A percentile compares a stretch with the other conserved stretches of the same genome.
Conservation (phyloP, 345 rosid species). For the Brassica nigra region DNA sequence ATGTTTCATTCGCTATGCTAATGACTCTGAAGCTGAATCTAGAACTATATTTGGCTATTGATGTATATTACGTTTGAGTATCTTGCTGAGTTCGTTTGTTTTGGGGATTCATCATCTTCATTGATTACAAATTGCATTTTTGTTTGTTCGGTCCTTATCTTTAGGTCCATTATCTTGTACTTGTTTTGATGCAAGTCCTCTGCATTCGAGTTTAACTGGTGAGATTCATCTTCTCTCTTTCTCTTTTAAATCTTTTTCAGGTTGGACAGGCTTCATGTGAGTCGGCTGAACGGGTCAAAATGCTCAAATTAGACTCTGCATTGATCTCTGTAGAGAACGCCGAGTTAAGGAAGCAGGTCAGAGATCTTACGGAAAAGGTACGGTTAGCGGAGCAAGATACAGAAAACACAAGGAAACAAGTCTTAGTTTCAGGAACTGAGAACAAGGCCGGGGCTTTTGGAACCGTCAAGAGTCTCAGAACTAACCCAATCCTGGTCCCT, state of each 20-base stretch:
- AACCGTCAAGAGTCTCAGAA: conserved; percentile 73
- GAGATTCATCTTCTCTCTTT: background rate
- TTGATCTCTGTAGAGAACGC: conserved; percentile 59
- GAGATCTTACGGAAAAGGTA: conserved; percentile 60
- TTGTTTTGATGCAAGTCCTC: background rate
- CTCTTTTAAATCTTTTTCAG: conserved; percentile 38
- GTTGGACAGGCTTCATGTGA: conserved; percentile 58
- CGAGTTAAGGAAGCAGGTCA: conserved; percentile 59
- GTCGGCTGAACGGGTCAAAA: conserved; percentile 55
- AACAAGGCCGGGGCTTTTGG: conserved; percentile 82
- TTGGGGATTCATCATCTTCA: background rate
- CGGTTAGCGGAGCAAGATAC: conserved; percentile 58
- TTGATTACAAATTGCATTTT: background rate
- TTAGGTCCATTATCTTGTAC: background rate
- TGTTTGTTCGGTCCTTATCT: background rate
- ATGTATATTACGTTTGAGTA: background rate
- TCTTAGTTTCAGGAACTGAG: conserved; percentile 57
- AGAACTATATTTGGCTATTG: background rate
- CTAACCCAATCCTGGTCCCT: conserved; percentile 61
- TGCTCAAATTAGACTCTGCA: conserved; percentile 64
- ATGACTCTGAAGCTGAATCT: background rate
- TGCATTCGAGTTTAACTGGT: background rate
- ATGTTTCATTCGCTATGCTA: too few species aligned
- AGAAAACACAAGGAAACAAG: conserved; percentile 73
- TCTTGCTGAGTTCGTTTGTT: background rate